Base-by-base conservation (phyloP, 495 filamentous ascomycete genomes). In the Daldinia loculata region DNA sequence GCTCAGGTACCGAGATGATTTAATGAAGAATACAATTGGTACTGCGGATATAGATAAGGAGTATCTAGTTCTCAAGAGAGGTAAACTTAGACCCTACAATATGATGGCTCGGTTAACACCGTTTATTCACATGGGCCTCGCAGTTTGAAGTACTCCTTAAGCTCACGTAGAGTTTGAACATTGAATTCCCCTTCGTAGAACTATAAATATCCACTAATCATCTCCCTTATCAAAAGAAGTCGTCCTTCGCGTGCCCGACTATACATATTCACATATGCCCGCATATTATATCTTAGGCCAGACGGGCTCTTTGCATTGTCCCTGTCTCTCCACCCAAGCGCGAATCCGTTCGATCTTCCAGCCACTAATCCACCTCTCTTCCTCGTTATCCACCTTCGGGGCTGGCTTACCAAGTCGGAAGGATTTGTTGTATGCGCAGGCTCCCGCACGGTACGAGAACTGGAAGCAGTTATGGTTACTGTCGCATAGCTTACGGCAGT, bases 401-500 rank as follows among this genome's bases (percentile, higher is more conserved):
- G 69, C 67, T 4, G 81, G 80, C 30, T 75, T 74, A 3, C 81
- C 81, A 4, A 82, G 71, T 29, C 29, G 71, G 58, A 83, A 76
- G 2, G 74, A 62, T 34, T 65, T 74, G 51, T 67, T 36, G 8
- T 77, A 72, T 5, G 56, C 51, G 63, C 82, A 84, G 15, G 71
- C 52, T 24, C 79, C 79, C 17, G 76, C 56, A 14, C 64, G 34
- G 56, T 75, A 83, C 26, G 74, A 67, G 58, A 67, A 84, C 66
- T 77, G 77, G 61, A 83, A 79, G 72, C 82, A 84, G 32, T 81
- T 75, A 22, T 6, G 3, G 3, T 80, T 41, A 38, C 78, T 78
- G 50, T 80, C 76, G 60, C 84, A 87, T n/a, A 80, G 74, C n/a
- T 64, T 66, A 1, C 63, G 75, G 71, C 84, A 87, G 48, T 78